A percentile compares a stretch with the other conserved stretches of the same genome.
These are phyloP conservation scores for Cyclotella atomus DNA, from an alignment of 108 stramenopile genomes.

Conservation along the genomic window DNA sequence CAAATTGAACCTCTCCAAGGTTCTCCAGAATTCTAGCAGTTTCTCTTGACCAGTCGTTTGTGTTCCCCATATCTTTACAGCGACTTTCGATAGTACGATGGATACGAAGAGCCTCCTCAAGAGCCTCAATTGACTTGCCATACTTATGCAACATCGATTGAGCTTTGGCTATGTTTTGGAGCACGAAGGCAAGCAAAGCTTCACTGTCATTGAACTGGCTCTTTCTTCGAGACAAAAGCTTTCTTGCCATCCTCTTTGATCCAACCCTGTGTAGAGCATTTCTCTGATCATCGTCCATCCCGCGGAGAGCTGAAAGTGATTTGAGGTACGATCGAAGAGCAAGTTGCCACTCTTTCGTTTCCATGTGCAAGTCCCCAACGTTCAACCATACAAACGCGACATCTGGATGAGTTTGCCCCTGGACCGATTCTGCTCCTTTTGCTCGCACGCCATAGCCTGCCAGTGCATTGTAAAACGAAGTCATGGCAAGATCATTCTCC, in stretches of 20 bases:
- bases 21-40: conserved; percentile 47
- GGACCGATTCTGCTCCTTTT: conserved; percentile 13
- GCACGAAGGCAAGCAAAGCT: conserved; percentile 32
- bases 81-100: conserved; percentile 41
- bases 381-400: conserved; percentile 52
- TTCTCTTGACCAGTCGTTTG: conserved; percentile 18
- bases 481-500: conserved; percentile 43
- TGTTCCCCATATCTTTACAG: neutral
- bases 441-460: conserved; percentile 46
- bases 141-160: conserved; percentile 48
- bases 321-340: conserved; percentile 46
- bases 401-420: conserved; percentile 25
- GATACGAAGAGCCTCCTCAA: conserved; percentile 45
- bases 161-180: conserved; percentile 46
- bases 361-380: conserved; percentile 45
- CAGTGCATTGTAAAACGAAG: conserved; percentile 45
- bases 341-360: conserved; percentile 44
- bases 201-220: conserved; percentile 20
- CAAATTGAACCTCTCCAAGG: conserved; percentile 49
- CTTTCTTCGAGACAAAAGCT: neutral
- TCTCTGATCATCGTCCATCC: conserved; percentile 26
- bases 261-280: conserved; percentile 15
- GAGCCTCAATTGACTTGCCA: conserved; percentile 48
- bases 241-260: conserved; percentile 28
- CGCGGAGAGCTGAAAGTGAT: conserved; percentile 37